Base-by-base conservation (phyloP, 768 basidiomycete genomes). In the Boletus pseudopeckii region DNA sequence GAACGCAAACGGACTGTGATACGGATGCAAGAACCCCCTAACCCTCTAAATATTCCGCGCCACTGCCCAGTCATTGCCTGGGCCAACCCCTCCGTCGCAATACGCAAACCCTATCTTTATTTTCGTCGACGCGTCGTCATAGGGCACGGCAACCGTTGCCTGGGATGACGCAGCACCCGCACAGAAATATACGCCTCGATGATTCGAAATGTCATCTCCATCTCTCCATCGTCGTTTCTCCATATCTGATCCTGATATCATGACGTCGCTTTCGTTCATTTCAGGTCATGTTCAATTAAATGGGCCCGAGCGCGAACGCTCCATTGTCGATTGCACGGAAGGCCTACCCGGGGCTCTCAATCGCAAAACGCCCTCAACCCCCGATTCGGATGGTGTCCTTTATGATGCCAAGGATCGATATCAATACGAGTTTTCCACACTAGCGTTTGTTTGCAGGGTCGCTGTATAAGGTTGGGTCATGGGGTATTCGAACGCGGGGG, bases 341-440 rank as follows among this genome's bases (percentile, higher is more conserved):
- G 44, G 28, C 8, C 28, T 28, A 43, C 36, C 9, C 24, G 24
- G 14, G 32, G 7, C 34, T 30, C 17, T 56, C 55, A 50, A 50
- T 50, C 55, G 55, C 55, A 58, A 51, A 56, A 56, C 55, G 1
- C 50, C 52, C 52, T 53, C 52, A 52, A 3, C 20, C 2, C 37
- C 51, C 4, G 36, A 52, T 30, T 30, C 18, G 28, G 51, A 48
- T 24, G 22, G 5, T 30, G 7, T 10, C 7, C 20, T 13, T 34
- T 22, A 9, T 48, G 33, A 49, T 52, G n/a, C n/a, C 32, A 50
- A 34, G 26, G 50, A 52, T 37, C 36, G 10, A 37, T 45, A 45
- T 13, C 28, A 14, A 18, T 44, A 1, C 18, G 5, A 4, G 20
- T 32, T 20, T 32, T 32, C 30, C 30, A 45, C 30, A 1, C 50